A percentile compares a stretch with the other conserved stretches of the same genome.
phyloP scores from a whole-genome alignment of 2,329 filamentous ascomycete genomes.

The Pseudogymnoascus sp. region DNA sequence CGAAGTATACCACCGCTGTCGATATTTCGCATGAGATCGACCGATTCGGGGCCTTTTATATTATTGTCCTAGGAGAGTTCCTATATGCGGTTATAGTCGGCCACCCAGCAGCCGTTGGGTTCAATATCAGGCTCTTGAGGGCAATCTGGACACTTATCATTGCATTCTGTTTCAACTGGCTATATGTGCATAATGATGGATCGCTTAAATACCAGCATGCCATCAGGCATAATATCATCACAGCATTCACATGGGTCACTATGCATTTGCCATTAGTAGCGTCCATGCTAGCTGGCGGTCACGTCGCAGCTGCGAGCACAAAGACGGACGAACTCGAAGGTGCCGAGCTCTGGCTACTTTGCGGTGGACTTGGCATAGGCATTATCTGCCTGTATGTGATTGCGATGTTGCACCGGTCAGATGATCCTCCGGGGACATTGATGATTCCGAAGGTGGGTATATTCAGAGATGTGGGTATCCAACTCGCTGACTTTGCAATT shows the following conservation, averaged over 20 bases:
- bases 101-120: constrained; percentile 36
- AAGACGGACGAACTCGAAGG: constrained; percentile 31
- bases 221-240: constrained; percentile 31
- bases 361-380: constrained; percentile 37
- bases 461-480: not conserved
- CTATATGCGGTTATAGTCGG: constrained; percentile 41
- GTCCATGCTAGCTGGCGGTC: constrained; percentile 39
- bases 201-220: constrained; percentile 36
- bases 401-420: constrained; percentile 33
- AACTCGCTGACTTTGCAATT: constrained; percentile 6
- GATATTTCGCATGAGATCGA: constrained; percentile 43
- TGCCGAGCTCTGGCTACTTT: constrained; percentile 39
- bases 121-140: constrained; percentile 36
- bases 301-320: constrained; percentile 36
- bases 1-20: constrained; percentile 39
- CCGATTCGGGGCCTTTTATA: constrained; percentile 42
- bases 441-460: constrained; percentile 13
- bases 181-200: constrained; percentile 41
- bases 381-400: constrained; percentile 37
- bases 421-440: constrained; percentile 28
- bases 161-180: constrained; percentile 42
- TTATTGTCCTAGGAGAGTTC: constrained; percentile 44
- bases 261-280: constrained; percentile 38
- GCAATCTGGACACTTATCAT: constrained; percentile 42
- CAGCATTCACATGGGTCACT: constrained; percentile 37